Evolutionary conservation across 305 asterid species (phyloP), one percentile per base, ranked within the genome.

Genomic region (Fraxinus xanthoxyloides): DNA sequence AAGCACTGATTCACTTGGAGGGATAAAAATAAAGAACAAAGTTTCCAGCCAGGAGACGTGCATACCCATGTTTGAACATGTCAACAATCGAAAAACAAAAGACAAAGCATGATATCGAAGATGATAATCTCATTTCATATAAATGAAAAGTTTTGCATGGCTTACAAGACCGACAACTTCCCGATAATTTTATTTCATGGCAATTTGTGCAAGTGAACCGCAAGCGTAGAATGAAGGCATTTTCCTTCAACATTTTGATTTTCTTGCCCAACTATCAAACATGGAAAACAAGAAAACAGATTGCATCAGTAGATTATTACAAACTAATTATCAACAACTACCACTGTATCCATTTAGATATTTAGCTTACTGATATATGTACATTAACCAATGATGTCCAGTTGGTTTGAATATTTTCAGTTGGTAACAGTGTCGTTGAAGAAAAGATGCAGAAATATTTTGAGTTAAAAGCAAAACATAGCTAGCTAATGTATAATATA

Each of bases 141-240:
- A 91, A 43, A 81, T 87, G 89, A 73, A 85, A 83, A 34, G 82
- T 82, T 81, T 83, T 30, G 32, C 32, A 30, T 30, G 32, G 32
- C 32, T 30, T 72, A 84, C 95, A 92, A 78, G 81, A 82, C 94
- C 94, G 87, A 77, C 83, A 84, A 15, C 84, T 80, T 79, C 91
- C 92, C 4, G 93, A 85, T 43, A 90, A 63, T 61, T 90, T 90
- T 38, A 84, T 13, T 43, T 43, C 5, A 43, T 43, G 54, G n/a
- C 54, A 12, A 4, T 43, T 43, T 3, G 54, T 43, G 86, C 97
- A 93, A 24, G 84, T 83, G 81, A 81, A 86, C 28, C 85, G 91
- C 89, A 94, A 89, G 78, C 86, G 89, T 76, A 90, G 87, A 81
- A 94, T 88, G 9, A 92, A 67, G 79, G 91, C 90, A 83, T 90